Base-by-base conservation (phyloP, 2,329 filamentous ascomycete species). In the Moelleriella libera region DNA sequence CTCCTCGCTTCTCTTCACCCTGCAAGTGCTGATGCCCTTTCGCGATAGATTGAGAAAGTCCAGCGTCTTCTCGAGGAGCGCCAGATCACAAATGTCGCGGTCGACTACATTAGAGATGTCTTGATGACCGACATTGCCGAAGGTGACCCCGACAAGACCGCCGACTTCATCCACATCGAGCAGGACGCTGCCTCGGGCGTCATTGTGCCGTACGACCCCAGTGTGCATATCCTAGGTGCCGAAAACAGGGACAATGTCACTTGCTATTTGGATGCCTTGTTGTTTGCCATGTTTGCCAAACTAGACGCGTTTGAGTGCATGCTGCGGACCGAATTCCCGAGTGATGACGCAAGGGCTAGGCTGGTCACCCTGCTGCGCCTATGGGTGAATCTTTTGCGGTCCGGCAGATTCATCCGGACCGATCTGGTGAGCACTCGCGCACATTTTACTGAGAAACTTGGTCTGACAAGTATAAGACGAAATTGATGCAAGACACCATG, bases 221-320 rank as follows among this genome's bases (percentile, higher is more conserved):
- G 74, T 47, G 73, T 83, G 6, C 75, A 76, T 48, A 80, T 97
- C 69, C 68, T 87, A 5, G 92, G 92, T 6, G 90, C 92, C 10
- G 83, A 87, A 56, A 98, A 98, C 59, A 75, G 88, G 44, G 75
- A 83, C 43, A 79, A 78, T 44, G 88, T 95, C 37, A 97, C 90
- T n/a, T 98, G 92, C 68, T 97, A 94, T 61, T 71, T 97, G 12
- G 92, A 97, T 62, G 77, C 90, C 0, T 68, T 97, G 28, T 74
- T 98, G 1, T 97, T 96, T 61, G 85, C 90, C 62, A 96, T 98
- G 88, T 97, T 97, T 61, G 85, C 86, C 14, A 82, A 86, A 50
- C 73, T 96, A 39, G 83, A 88, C 54, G 89, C 85, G 53, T 98
- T 95, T 61, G 90, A 97, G 63, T 87, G 85, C 45, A 94, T 97